A percentile compares a stretch with the other conserved stretches of the same genome.
These are phyloP conservation scores for Agrocybe chaxingu DNA, from an alignment of 768 basidiomycete species.

Conservation along the genomic window DNA sequence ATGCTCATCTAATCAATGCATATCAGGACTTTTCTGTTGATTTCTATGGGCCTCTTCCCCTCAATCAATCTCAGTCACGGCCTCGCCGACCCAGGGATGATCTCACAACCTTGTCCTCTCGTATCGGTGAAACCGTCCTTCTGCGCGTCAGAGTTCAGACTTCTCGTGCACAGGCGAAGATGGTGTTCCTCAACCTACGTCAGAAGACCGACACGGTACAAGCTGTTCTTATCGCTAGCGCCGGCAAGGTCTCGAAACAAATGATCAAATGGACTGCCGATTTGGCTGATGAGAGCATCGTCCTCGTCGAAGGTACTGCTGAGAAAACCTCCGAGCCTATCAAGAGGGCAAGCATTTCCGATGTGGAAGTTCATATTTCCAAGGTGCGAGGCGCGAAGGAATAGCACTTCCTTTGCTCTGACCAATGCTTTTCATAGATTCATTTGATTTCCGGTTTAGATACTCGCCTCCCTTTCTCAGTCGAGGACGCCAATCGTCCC, in stretches of 20 bases:
- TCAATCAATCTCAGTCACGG: slow-evolving; percentile 89
- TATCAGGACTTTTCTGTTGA: slow-evolving; percentile 69
- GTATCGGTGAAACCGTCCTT: slow-evolving; percentile 72
- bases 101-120: slow-evolving; percentile 60
- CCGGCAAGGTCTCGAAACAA: slow-evolving; percentile 85
- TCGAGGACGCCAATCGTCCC: slow-evolving; percentile 89
- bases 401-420: background rate
- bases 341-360: slow-evolving; percentile 85
- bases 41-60: slow-evolving; percentile 83
- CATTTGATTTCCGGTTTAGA: slow-evolving; percentile 80
- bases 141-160: slow-evolving; percentile 91
- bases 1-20: slow-evolving; percentile 4
- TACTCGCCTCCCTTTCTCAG: slow-evolving; percentile 79
- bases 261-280: slow-evolving; percentile 92
- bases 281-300: slow-evolving; percentile 83
- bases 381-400: slow-evolving; percentile 49
- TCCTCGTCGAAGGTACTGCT: slow-evolving; percentile 83
- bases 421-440: slow-evolving; percentile 45
- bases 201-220: slow-evolving; percentile 88
- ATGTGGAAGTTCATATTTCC: slow-evolving; percentile 82
- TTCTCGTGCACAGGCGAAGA: slow-evolving; percentile 89
- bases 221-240: slow-evolving; percentile 69
- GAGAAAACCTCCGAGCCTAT: slow-evolving; percentile 79
- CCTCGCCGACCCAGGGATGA: slow-evolving; percentile 56
- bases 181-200: slow-evolving; percentile 91